Conservation (phyloP, 257 asterid genomes). For the Fraxinus pennsylvanica region DNA sequence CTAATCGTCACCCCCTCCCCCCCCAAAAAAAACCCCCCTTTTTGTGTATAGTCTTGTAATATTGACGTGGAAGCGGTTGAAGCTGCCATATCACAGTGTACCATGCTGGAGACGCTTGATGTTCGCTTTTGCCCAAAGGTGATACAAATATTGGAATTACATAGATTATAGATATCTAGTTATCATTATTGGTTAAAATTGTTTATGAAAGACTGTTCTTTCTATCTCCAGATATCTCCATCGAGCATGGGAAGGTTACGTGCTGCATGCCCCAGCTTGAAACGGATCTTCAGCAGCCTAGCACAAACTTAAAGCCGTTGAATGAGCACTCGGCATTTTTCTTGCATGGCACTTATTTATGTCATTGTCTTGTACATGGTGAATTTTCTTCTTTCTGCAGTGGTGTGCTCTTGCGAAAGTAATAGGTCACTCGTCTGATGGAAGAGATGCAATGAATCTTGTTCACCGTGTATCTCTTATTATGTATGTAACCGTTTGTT, state of each 20-base stretch:
- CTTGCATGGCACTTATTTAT: conserved; percentile 1
- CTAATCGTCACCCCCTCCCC: neutral
- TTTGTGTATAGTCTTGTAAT: conserved; percentile 66
- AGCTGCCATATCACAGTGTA: conserved; percentile 69
- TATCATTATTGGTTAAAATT: neutral
- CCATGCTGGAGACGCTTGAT: conserved; percentile 90
- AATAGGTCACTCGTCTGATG: neutral
- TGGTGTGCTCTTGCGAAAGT: neutral
- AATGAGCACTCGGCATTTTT: conserved; percentile 12
- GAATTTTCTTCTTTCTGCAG: conserved; percentile 2
- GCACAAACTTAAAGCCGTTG: conserved; percentile 35
- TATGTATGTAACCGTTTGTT: neutral
- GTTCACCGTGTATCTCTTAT: neutral
- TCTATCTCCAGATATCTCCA: conserved; percentile 58
- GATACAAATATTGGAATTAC: neutral
- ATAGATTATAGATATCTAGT: neutral
- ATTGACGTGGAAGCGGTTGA: conserved; percentile 79
- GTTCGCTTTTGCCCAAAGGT: conserved; percentile 97
- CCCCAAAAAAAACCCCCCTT: neutral
- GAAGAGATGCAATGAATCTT: neutral
- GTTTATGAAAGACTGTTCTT: neutral
- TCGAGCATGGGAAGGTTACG: conserved; percentile 69
- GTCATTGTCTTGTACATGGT: conserved; percentile 20
- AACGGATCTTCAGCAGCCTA: conserved; percentile 84
- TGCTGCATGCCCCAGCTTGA: conserved; percentile 73